Evolutionary conservation across 306 rosid genomes (phyloP).

Genomic region (Vicia sativa): DNA sequence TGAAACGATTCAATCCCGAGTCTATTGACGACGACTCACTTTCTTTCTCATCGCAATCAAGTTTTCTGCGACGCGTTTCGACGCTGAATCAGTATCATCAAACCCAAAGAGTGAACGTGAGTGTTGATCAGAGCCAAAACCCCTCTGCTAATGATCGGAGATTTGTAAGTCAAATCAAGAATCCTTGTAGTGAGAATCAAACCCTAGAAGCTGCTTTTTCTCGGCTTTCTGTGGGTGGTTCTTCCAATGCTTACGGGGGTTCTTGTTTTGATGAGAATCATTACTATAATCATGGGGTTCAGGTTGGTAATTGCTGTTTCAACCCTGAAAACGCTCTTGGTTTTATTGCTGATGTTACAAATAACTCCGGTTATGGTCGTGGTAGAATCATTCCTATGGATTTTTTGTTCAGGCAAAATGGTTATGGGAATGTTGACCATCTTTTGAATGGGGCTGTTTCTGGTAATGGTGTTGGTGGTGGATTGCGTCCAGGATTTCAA

Average conservation of each 20-base stretch:
- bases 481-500: background rate
- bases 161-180: background rate
- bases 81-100: background rate
- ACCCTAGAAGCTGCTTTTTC: slow-evolving; percentile 49
- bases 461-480: background rate
- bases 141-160: background rate
- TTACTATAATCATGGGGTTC: background rate
- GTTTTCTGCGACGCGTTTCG: too few relatives aligned
- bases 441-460: slow-evolving; percentile 10
- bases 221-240: slow-evolving; percentile 36
- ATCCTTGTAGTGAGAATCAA: slow-evolving; percentile 7
- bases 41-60: background rate
- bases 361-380: background rate
- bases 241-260: background rate
- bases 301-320: background rate
- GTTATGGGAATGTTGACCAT: slow-evolving; percentile 5
- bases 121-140: background rate
- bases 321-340: background rate
- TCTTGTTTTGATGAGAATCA: background rate
- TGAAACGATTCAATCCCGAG: background rate
- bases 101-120: background rate
- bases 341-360: background rate
- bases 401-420: slow-evolving; percentile 13
- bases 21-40: background rate
- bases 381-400: background rate